These are phyloP conservation scores for Diplocarpon rosae DNA, from an alignment of 2,329 filamentous ascomycete genomes.

Conservation along the genomic window DNA sequence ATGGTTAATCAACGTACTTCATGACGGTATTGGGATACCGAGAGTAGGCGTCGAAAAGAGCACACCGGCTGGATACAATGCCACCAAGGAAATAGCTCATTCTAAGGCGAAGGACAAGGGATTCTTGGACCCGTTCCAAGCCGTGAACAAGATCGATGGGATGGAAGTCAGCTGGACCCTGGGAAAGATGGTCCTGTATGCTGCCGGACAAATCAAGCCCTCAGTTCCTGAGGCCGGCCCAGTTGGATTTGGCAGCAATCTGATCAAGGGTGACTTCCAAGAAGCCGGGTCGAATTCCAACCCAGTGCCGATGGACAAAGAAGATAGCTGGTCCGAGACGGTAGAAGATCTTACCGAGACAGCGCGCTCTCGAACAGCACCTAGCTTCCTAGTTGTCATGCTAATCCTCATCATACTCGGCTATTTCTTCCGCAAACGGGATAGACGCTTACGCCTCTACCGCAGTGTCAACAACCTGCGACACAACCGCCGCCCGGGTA, in stretches of 20 bases:
- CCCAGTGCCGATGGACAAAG: conserved; percentile 32
- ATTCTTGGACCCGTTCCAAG: conserved; percentile 77
- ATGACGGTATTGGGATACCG: conserved; percentile 91
- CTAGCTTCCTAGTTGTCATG: conserved; percentile 67
- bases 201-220: conserved; percentile 74
- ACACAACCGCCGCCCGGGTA: conserved; percentile 35
- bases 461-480: conserved; percentile 39
- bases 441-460: conserved; percentile 54
- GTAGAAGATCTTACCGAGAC: conserved; percentile 52
- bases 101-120: conserved; percentile 60
- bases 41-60: conserved; percentile 66
- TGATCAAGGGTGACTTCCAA: conserved; percentile 60
- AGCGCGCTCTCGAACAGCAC: conserved; percentile 56
- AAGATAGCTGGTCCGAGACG: conserved; percentile 44
- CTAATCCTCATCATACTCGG: conserved; percentile 57
- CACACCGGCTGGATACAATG: conserved; percentile 45
- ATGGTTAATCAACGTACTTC: conserved; percentile 93
- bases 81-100: conserved; percentile 55
- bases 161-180: conserved; percentile 96
- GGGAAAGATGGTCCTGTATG: conserved; percentile 92
- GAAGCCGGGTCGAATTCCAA: conserved; percentile 52
- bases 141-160: conserved; percentile 82
- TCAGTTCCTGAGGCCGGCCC: conserved; percentile 49
- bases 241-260: conserved; percentile 89
- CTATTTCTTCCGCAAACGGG: conserved; percentile 70